Evolutionary conservation across 768 basidiomycete species (phyloP).

Genomic region (Psilocybe subaeruginosa): DNA sequence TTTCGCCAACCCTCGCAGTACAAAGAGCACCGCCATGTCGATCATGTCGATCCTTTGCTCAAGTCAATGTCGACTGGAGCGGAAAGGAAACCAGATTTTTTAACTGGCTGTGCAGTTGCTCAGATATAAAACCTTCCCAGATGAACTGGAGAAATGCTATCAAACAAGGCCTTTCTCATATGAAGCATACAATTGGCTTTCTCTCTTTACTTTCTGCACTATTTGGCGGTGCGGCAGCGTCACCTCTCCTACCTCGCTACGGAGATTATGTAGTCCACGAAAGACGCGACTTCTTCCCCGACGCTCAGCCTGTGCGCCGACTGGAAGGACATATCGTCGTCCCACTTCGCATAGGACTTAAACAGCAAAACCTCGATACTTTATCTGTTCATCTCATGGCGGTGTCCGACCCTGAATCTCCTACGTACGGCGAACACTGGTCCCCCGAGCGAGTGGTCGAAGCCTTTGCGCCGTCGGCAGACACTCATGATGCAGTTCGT

Average conservation of each 20-base stretch:
- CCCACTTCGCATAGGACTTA: conserved; percentile 50
- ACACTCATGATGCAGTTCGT: conserved; percentile 41
- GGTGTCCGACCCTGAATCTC: conserved; percentile 51
- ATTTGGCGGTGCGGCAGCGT: not conserved
- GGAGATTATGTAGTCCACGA: conserved; percentile 29
- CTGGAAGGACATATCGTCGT: conserved; percentile 25
- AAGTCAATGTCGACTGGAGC: not conserved
- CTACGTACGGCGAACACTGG: conserved; percentile 56
- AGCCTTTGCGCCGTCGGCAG: conserved; percentile 46
- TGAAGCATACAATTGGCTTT: not conserved
- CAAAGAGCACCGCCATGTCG: not conserved
- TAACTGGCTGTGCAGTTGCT: not conserved
- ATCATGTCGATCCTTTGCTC: not conserved
- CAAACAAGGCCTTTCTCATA: not conserved
- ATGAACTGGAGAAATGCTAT: not conserved
- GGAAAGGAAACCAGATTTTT: not conserved
- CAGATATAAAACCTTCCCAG: not conserved
- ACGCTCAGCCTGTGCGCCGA: conserved; percentile 13
- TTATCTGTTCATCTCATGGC: conserved; percentile 46
- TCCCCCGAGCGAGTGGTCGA: conserved; percentile 41
- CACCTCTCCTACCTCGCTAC: conserved; percentile 13
- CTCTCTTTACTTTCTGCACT: not conserved
- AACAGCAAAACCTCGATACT: conserved; percentile 45
- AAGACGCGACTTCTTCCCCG: conserved; percentile 21
- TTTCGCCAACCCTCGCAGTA: not conserved